Evolutionary conservation across 345 rosid species (phyloP).

Genomic region (Boechera stricta): DNA sequence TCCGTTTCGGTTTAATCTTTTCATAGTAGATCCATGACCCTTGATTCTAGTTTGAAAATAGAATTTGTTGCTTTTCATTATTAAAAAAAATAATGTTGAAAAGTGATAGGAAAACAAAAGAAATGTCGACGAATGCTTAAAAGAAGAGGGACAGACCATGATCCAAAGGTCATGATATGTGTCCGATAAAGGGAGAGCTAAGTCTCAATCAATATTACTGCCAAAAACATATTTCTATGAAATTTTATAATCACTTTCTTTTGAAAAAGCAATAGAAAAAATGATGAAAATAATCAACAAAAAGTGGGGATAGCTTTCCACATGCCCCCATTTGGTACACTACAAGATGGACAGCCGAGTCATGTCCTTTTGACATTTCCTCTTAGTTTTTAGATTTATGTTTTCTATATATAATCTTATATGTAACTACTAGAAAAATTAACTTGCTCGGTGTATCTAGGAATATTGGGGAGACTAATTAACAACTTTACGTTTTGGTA

Average conservation of each 20-base stretch:
- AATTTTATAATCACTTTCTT: constrained; percentile 14
- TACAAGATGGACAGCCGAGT: constrained; percentile 52
- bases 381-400: constrained; percentile 19
- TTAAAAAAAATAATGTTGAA: constrained; percentile 30
- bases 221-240: constrained; percentile 39
- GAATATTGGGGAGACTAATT: not conserved
- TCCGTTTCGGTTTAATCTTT: not conserved
- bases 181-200: constrained; percentile 61
- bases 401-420: not conserved
- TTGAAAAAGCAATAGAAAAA: constrained; percentile 16
- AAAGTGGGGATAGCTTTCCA: constrained; percentile 46
- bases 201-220: constrained; percentile 55
- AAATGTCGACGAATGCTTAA: constrained; percentile 32
- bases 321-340: constrained; percentile 50
- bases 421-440: not conserved
- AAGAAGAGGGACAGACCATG: constrained; percentile 61
- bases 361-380: constrained; percentile 47
- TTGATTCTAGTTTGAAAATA: constrained; percentile 12
- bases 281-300: constrained; percentile 42
- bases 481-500: not conserved
- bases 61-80: constrained; percentile 22
- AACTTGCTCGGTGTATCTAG: not conserved
- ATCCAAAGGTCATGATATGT: constrained; percentile 64
- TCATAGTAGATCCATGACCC: not conserved
- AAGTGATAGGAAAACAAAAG: constrained; percentile 26